A percentile compares a stretch with the other conserved stretches of the same genome.
Conservation (phyloP, 441 rosid species). For the Francoa sonchifolia region DNA sequence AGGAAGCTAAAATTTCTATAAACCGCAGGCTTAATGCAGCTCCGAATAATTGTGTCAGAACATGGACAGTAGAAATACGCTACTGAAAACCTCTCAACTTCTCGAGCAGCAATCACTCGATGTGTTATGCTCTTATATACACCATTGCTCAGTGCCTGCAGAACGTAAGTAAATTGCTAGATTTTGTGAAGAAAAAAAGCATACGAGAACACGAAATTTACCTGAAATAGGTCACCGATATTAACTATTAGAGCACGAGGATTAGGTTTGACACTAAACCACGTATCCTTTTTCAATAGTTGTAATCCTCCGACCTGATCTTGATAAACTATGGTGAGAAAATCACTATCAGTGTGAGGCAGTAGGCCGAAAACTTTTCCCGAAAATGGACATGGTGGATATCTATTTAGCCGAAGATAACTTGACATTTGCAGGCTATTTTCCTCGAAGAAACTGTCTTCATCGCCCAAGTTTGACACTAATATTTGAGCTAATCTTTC, state of each 20-base stretch:
- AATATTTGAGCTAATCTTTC: not conserved
- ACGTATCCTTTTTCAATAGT: not conserved
- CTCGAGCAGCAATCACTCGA: not conserved
- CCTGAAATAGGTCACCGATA: not conserved
- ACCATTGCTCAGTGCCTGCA: constrained; percentile 1
- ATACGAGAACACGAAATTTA: no score
- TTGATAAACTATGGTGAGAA: not conserved
- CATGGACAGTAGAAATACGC: not conserved
- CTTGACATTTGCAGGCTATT: not conserved
- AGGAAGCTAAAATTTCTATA: not conserved
- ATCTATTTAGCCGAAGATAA: not conserved
- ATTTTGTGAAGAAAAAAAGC: no score
- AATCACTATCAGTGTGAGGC: not conserved
- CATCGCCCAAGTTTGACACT: not conserved
- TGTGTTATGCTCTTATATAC: not conserved
- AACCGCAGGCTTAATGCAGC: not conserved
- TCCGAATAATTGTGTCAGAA: not conserved
- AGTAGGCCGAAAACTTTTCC: not conserved
- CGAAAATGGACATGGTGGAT: not conserved
- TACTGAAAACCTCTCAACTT: not conserved
- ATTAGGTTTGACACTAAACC: not conserved
- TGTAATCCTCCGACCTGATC: not conserved
- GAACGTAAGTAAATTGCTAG: no score
- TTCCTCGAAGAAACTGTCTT: not conserved
- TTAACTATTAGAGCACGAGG: not conserved